Base-by-base conservation (phyloP, 495 filamentous ascomycete genomes). In the Talaromyces ruber region DNA sequence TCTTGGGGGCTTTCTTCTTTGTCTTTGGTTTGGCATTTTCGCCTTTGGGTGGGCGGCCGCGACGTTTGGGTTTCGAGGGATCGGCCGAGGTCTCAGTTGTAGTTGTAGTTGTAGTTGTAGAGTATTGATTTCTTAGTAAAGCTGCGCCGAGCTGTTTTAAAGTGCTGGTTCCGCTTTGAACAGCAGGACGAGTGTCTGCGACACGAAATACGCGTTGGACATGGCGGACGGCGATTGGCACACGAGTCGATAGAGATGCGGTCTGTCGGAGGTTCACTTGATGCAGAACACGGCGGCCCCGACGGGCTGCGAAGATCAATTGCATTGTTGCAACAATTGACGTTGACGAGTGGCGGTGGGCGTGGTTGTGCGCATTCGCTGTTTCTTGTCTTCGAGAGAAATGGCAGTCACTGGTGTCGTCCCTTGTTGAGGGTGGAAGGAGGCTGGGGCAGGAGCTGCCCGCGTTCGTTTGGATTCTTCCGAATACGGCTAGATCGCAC, bases 251-350 rank as follows among this genome's bases (percentile, higher is more conserved):
- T 12, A 62, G 22, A 21, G 30, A 6, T 26, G 60, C 53, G 11
- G 34, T 39, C 11, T 57, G 50, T 22, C 28, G 60, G 7, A 55
- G 39, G 52, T 37, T 39, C 50, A 56, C n/a, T 1, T 30, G 51
- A 50, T 62, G 60, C 14, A 60, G 39, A 45, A 60, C 59, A 16
- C 59, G 59, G 24, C 59, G 59, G 22, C 39, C 59, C 6, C 59
- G 60, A 55, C 60, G 53, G 16, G 53, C 54, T 21, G 29, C 34
- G 21, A 57, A 55, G 18, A 55, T 52, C 43, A 62, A 62, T 56
- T 62, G 60, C 51, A 55, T 62, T 37, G 28, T 53, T 28, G 50
- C 50, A 53, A 28, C 7, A 16, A 9, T 16, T 14, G 24, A 53
- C 21, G 24, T 12, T 45, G 21, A 50, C 6, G 21, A 28, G 6